phyloP scores from a whole-genome alignment of 768 basidiomycete genomes.

The Mycena kentingensis region DNA sequence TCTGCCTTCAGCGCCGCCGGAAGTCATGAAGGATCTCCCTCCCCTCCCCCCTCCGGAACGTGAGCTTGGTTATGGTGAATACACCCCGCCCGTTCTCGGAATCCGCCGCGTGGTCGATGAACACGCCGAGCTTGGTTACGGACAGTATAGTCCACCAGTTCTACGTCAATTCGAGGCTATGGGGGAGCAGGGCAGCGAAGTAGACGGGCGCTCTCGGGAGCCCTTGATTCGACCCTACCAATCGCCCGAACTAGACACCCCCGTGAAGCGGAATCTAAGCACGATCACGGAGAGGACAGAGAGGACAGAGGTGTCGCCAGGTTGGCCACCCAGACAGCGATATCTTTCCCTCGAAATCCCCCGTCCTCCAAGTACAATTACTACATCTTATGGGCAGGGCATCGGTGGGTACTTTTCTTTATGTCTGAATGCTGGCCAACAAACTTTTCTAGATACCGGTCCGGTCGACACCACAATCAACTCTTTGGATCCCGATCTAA shows the following conservation, averaged over 20 bases:
- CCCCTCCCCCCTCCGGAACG: constrained; percentile 21
- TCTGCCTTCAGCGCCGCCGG: constrained; percentile 5
- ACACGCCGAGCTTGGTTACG: constrained; percentile 15
- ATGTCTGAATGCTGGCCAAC: neutral
- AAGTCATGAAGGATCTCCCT: constrained; percentile 22
- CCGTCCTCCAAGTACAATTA: constrained; percentile 42
- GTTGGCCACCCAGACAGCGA: constrained; percentile 46
- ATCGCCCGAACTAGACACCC: constrained; percentile 42
- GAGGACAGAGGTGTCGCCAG: constrained; percentile 57
- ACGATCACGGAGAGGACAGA: constrained; percentile 73
- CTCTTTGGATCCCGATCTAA: constrained; percentile 54
- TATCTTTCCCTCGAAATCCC: constrained; percentile 41
- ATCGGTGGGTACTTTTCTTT: constrained; percentile 47
- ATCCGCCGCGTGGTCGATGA: constrained; percentile 10
- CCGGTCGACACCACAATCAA: constrained; percentile 15
- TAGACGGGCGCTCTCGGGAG: constrained; percentile 46
- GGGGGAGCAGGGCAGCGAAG: constrained; percentile 26
- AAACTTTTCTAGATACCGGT: constrained; percentile 6
- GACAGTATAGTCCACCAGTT: constrained; percentile 11
- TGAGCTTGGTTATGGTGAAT: constrained; percentile 24
- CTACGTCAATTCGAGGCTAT: constrained; percentile 22
- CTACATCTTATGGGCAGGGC: constrained; percentile 65
- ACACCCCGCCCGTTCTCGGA: constrained; percentile 19
- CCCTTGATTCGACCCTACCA: constrained; percentile 66
- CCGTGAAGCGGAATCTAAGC: constrained; percentile 46